Percentiles rank a stretch among this genome's conserved stretches.
Conservation (phyloP, 495 filamentous ascomycete species). For the Aspergillus heteromorphus region DNA sequence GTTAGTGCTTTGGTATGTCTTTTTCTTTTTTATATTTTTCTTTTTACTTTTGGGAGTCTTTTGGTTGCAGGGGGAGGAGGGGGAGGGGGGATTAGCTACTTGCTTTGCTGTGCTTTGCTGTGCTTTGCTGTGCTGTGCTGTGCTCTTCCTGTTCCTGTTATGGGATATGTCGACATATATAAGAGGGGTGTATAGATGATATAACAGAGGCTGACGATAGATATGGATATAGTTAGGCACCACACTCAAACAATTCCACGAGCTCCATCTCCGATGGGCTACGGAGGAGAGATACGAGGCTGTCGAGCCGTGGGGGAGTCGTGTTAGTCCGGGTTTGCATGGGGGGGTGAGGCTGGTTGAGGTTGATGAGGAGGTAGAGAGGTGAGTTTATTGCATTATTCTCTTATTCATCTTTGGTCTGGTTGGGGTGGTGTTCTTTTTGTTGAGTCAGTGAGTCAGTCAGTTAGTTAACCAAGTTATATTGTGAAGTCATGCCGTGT, state of each 20-base stretch:
- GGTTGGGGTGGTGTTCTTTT: not conserved
- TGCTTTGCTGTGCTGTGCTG: not conserved
- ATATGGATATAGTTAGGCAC: not conserved
- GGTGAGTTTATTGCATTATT: conserved; percentile 23
- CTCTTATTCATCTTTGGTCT: not conserved
- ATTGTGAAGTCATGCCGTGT: too few species aligned
- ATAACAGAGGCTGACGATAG: not conserved
- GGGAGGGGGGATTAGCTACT: not conserved
- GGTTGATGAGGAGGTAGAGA: conserved; percentile 29
- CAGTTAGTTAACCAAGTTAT: too few species aligned
- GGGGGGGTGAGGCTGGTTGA: conserved; percentile 63
- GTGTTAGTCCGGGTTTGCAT: conserved; percentile 77
- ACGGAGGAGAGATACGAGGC: conserved; percentile 50
- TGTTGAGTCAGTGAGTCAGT: too few species aligned
- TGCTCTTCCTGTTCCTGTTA: too few species aligned
- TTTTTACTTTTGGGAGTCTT: not conserved
- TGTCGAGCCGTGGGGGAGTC: conserved; percentile 64
- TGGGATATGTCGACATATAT: not conserved
- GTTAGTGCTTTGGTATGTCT: conserved; percentile 59
- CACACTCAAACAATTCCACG: conserved; percentile 61
- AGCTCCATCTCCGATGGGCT: conserved; percentile 79
- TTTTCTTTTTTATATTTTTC: not conserved
- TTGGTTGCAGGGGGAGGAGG: not conserved
- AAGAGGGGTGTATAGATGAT: too few species aligned
- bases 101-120: too few species aligned